These are phyloP conservation scores for Populus trichocarpa DNA, from an alignment of 441 rosid species.

Conservation along the genomic window DNA sequence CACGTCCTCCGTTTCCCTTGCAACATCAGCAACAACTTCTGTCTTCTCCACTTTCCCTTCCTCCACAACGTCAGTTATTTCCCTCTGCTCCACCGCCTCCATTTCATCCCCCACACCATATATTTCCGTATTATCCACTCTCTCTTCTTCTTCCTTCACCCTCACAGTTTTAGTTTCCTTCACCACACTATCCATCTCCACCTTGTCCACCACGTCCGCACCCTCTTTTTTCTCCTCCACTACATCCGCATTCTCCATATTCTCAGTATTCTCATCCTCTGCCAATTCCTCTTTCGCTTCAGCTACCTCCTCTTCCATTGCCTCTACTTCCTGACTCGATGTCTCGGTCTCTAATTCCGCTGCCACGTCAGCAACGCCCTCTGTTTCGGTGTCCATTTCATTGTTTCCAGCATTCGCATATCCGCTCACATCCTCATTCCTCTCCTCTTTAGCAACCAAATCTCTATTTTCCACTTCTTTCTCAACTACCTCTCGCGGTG, in stretches of 20 bases:
- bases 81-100: slow-evolving; percentile 19
- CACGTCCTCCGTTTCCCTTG: slow-evolving; percentile 15
- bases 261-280: neutral
- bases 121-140: slow-evolving; percentile 16
- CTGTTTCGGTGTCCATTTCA: slow-evolving; percentile 7
- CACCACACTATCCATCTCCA: neutral
- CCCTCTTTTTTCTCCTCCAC: neutral
- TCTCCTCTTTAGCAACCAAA: slow-evolving; percentile 11
- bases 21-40: slow-evolving; percentile 1
- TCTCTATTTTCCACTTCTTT: slow-evolving; percentile 23
- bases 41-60: slow-evolving; percentile 8
- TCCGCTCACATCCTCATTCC: neutral
- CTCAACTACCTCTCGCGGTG: slow-evolving; percentile 8
- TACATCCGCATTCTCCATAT: neutral
- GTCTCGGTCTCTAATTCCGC: neutral
- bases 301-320: neutral
- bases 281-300: neutral
- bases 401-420: neutral
- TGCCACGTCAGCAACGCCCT: neutral
- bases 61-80: slow-evolving; percentile 24
- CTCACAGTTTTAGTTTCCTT: neutral
- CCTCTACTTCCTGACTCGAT: slow-evolving; percentile 11
- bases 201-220: neutral
- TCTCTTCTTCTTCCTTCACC: neutral
- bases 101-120: neutral